Percentiles rank a stretch among this genome's conserved stretches.
These are phyloP conservation scores for Coemansia sp. DNA, from an alignment of 192 early-diverging fungal species.

Conservation along the genomic window DNA sequence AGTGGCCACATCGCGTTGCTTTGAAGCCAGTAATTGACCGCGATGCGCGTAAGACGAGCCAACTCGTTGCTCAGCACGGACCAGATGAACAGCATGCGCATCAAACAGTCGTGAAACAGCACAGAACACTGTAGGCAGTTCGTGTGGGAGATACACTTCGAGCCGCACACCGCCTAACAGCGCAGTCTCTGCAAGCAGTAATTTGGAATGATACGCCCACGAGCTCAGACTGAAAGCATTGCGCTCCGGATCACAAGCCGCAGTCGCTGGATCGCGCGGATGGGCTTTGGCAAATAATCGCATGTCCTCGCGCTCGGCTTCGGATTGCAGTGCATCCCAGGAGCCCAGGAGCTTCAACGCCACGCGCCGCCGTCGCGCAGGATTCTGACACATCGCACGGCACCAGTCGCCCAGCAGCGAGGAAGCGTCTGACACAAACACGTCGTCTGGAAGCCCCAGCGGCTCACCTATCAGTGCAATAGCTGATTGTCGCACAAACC, in stretches of 20 bases:
- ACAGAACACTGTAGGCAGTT: conserved; percentile 33
- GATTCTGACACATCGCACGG: conserved; percentile 42
- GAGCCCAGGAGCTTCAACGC: conserved; percentile 24
- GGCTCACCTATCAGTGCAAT: conserved; percentile 13
- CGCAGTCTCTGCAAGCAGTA: conserved; percentile 23
- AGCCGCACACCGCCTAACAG: conserved; percentile 32
- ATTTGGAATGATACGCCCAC: conserved; percentile 51
- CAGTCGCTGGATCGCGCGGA: neutral
- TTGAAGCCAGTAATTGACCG: conserved; percentile 8
- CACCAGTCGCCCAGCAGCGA: conserved; percentile 36
- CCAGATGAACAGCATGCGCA: conserved; percentile 29
- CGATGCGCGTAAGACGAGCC: conserved; percentile 1
- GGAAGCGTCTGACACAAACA: conserved; percentile 21
- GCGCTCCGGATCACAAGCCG: conserved; percentile 12
- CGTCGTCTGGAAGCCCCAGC: neutral
- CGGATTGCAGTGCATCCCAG: conserved; percentile 46
- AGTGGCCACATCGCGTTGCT: conserved; percentile 35
- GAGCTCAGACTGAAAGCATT: conserved; percentile 49
- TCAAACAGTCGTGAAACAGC: conserved; percentile 31
- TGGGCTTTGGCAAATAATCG: conserved; percentile 12
- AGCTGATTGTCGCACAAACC: conserved; percentile 22
- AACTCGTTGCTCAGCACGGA: conserved; percentile 12
- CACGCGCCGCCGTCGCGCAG: conserved; percentile 32
- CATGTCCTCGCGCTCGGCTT: conserved; percentile 42
- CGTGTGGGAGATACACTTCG: conserved; percentile 29